A percentile compares a stretch with the other conserved stretches of the same genome.
These are phyloP conservation scores for Chlorociboria aeruginascens DNA, from an alignment of 495 filamentous ascomycete species.

Conservation along the genomic window DNA sequence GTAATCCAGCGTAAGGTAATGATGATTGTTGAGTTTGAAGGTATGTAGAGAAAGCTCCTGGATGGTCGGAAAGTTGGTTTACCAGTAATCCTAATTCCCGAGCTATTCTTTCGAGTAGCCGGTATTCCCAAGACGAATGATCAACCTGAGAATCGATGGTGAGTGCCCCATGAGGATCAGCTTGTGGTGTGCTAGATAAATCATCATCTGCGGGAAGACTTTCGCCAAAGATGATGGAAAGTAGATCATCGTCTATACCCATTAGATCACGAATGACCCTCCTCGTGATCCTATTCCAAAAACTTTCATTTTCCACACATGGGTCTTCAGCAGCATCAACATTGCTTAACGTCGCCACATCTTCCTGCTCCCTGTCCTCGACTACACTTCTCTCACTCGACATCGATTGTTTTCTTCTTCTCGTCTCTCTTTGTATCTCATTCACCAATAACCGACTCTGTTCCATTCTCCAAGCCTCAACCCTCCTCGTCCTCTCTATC, in stretches of 20 bases:
- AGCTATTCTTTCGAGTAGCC: slow-evolving; percentile 71
- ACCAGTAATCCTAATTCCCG: slow-evolving; percentile 77
- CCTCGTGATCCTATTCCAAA: slow-evolving; percentile 74
- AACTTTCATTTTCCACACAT: slow-evolving; percentile 41
- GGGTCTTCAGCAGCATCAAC: slow-evolving; percentile 7
- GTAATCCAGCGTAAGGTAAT: slow-evolving; percentile 43
- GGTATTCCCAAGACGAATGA: slow-evolving; percentile 55
- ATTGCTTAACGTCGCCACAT: slow-evolving; percentile 15
- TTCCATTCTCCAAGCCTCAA: slow-evolving; percentile 86
- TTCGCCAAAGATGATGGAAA: slow-evolving; percentile 84
- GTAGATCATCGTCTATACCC: slow-evolving; percentile 75
- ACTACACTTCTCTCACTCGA: slow-evolving; percentile 21
- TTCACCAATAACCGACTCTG: slow-evolving; percentile 77
- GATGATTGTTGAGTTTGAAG: slow-evolving; percentile 36
- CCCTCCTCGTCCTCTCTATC: slow-evolving; percentile 61
- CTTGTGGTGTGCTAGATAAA: slow-evolving; percentile 25
- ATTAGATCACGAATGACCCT: slow-evolving; percentile 81
- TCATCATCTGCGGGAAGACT: slow-evolving; percentile 49
- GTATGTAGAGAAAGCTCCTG: slow-evolving; percentile 73
- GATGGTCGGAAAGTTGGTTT: slow-evolving; percentile 67
- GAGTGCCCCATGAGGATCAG: slow-evolving; percentile 1
- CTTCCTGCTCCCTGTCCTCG: slow-evolving; percentile 19
- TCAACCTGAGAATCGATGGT: slow-evolving; percentile 16
- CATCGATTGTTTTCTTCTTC: slow-evolving; percentile 41
- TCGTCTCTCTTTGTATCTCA: slow-evolving; percentile 78